Conservation (phyloP, 2,329 filamentous ascomycete genomes). For the Laburnicola sp. region DNA sequence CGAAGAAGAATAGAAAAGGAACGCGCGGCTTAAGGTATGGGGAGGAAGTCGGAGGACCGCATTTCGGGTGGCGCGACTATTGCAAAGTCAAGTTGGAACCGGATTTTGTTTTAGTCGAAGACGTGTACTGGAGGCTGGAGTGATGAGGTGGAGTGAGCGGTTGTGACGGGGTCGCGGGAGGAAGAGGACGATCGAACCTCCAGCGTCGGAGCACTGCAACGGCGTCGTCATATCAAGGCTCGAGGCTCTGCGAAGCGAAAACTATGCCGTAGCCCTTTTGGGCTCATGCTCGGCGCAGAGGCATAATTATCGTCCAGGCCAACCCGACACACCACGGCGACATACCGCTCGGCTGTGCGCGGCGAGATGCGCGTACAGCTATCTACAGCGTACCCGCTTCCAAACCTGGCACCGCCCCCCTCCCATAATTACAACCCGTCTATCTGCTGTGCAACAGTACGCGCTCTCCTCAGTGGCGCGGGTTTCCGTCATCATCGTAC, state of each 20-base stretch:
- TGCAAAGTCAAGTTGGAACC: constrained; percentile 2
- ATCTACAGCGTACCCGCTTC: constrained; percentile 7
- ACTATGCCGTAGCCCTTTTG: constrained; percentile 8
- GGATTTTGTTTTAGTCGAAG: not conserved
- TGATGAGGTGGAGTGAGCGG: constrained; percentile 15
- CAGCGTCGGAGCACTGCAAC: constrained; percentile 12
- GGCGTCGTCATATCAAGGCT: constrained; percentile 14
- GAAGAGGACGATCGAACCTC: constrained; percentile 11
- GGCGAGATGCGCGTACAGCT: constrained; percentile 7
- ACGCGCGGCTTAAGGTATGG: constrained; percentile 5
- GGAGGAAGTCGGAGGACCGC: constrained; percentile 12
- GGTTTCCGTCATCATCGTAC: not conserved
- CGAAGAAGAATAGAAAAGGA: constrained; percentile 9
- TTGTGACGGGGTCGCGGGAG: not conserved
- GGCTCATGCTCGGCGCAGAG: constrained; percentile 2
- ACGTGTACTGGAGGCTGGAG: not conserved
- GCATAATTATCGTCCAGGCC: constrained; percentile 29
- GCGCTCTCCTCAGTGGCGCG: constrained; percentile 17
- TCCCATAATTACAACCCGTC: constrained; percentile 15
- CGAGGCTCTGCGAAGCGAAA: constrained; percentile 20
- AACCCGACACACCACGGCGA: constrained; percentile 15
- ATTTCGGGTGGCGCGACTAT: constrained; percentile 8
- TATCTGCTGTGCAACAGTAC: constrained; percentile 18
- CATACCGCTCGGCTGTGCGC: constrained; percentile 13
- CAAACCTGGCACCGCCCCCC: constrained; percentile 5